Conservation (phyloP, 805 yeast genomes). For the Candida koratica region DNA sequence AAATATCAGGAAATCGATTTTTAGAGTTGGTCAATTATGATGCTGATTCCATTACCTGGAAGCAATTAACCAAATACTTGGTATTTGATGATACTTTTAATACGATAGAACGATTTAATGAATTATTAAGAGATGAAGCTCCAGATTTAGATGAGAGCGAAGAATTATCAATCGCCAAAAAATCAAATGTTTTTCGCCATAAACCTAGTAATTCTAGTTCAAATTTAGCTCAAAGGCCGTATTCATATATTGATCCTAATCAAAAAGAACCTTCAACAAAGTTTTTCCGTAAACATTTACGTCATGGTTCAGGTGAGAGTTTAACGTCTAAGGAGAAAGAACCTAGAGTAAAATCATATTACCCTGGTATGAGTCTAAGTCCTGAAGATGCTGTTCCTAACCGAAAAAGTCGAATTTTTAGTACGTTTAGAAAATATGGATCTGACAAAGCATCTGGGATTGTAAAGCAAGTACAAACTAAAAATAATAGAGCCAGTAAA, state of each 20-base stretch:
- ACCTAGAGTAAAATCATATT: constrained; percentile 14
- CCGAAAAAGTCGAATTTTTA: constrained; percentile 33
- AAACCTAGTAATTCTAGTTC: constrained; percentile 19
- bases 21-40: constrained; percentile 66
- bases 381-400: constrained; percentile 13
- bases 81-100: constrained; percentile 42
- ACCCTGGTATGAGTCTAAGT: constrained; percentile 16
- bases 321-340: constrained; percentile 10
- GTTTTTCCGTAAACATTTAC: constrained; percentile 60
- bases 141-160: constrained; percentile 9
- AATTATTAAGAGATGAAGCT: constrained; percentile 18
- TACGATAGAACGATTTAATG: constrained; percentile 49
- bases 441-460: constrained; percentile 38
- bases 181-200: constrained; percentile 28
- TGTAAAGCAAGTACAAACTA: constrained; percentile 26
- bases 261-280: constrained; percentile 27
- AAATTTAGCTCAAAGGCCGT: constrained; percentile 30
- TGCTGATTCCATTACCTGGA: constrained; percentile 42
- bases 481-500: constrained; percentile 11
- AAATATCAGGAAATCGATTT: constrained; percentile 60
- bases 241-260: constrained; percentile 35
- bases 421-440: constrained; percentile 39
- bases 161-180: constrained; percentile 18
- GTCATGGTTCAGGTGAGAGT: constrained; percentile 39
- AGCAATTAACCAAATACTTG: constrained; percentile 34